Evolutionary conservation across 306 rosid species (phyloP).

Genomic region (Glycine soja): DNA sequence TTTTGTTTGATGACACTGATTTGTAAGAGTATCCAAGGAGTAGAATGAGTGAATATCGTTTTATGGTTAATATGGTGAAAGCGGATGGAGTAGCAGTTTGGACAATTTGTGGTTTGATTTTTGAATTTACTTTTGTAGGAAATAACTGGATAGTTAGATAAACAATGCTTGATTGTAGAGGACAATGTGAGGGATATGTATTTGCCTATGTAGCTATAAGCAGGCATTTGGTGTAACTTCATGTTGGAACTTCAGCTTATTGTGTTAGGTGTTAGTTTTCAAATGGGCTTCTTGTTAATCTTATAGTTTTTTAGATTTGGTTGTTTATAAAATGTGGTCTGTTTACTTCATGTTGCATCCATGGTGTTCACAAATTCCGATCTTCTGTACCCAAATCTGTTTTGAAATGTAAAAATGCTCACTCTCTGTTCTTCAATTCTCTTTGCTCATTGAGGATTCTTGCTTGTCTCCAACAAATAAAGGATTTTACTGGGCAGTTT

Average conservation of each 20-base stretch:
- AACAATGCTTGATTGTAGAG: background rate
- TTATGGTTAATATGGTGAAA: background rate
- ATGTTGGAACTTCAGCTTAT: constrained; percentile 1
- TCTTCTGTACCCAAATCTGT: background rate
- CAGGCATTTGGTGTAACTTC: constrained; percentile 2
- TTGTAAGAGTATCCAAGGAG: background rate
- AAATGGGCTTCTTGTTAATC: background rate
- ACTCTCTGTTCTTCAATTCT: too few species aligned
- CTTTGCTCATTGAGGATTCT: too few species aligned
- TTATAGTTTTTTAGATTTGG: background rate
- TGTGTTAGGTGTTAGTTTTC: background rate
- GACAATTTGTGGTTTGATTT: constrained; percentile 3
- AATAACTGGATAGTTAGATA: background rate
- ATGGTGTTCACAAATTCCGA: background rate
- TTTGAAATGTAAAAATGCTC: background rate
- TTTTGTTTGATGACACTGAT: background rate
- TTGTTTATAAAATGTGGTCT: background rate
- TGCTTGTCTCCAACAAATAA: too few species aligned
- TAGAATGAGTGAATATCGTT: constrained; percentile 14
- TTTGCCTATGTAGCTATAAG: background rate
- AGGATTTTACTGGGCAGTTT: too few species aligned
- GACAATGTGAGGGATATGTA: background rate
- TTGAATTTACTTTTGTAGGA: constrained; percentile 10
- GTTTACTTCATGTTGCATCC: background rate
- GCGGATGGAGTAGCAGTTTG: constrained; percentile 6